A percentile compares a stretch with the other conserved stretches of the same genome.
Conservation (phyloP, 352 stramenopile species). For the Thalassiosira livingstoniorum region DNA sequence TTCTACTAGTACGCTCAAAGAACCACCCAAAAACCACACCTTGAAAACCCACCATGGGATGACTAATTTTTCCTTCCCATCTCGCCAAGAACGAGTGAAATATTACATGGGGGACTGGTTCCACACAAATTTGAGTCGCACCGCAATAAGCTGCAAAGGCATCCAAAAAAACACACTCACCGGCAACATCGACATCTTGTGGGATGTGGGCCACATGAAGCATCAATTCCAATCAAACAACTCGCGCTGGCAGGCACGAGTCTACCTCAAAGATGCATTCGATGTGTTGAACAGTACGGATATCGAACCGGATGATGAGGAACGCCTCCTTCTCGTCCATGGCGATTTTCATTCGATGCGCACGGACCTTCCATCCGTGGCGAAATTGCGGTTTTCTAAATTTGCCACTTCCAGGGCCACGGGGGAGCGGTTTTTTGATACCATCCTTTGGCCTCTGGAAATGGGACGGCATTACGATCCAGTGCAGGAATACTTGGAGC, state of each 20-base stretch:
- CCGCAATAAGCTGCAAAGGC: neutral
- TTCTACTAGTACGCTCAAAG: neutral
- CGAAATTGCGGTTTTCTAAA: constrained; percentile 32
- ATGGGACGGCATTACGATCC: constrained; percentile 16
- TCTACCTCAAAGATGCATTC: neutral
- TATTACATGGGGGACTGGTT: constrained; percentile 47
- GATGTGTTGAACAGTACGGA: constrained; percentile 4
- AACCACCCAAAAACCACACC: neutral
- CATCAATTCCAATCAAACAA: neutral
- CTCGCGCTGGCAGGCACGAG: neutral
- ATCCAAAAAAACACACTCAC: neutral
- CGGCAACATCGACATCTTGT: neutral
- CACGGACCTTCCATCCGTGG: neutral
- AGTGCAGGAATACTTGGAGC: constrained; percentile 22
- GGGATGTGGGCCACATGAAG: neutral
- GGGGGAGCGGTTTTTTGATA: constrained; percentile 1
- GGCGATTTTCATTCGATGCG: constrained; percentile 17
- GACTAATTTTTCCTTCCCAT: constrained; percentile 26
- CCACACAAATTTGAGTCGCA: constrained; percentile 7
- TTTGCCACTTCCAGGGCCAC: constrained; percentile 7
- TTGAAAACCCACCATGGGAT: neutral
- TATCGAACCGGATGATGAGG: neutral
- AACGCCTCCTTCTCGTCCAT: neutral
- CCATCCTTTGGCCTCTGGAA: constrained; percentile 30
- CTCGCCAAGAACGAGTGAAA: constrained; percentile 4